Conservation (phyloP, 176 grass and related monocot genomes). For the Dendrocalamus sinicus region DNA sequence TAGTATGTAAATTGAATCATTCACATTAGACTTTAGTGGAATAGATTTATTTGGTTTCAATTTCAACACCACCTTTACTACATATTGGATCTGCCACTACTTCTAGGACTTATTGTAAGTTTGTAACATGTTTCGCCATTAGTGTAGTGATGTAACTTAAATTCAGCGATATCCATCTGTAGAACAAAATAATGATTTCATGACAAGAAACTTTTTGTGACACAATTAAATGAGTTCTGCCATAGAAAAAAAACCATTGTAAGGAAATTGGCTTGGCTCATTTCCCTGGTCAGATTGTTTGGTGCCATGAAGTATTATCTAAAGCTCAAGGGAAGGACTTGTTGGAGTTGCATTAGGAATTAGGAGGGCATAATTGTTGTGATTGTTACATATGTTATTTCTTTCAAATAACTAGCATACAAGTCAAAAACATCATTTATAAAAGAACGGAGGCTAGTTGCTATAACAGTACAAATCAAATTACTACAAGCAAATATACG, state of each 20-base stretch:
- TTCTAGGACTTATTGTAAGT: background rate
- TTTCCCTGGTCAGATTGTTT: background rate
- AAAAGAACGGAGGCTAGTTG: background rate
- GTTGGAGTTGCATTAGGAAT: background rate
- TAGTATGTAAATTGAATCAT: background rate
- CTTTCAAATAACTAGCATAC: slow-evolving; percentile 5
- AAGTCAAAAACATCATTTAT: background rate
- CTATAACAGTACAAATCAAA: background rate
- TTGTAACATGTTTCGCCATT: background rate
- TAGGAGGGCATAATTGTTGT: background rate
- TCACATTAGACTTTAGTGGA: background rate
- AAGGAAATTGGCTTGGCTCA: background rate
- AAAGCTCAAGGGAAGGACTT: background rate
- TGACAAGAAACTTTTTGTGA: background rate
- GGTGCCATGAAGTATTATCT: background rate
- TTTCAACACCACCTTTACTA: background rate
- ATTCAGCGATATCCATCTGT: background rate
- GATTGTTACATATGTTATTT: background rate
- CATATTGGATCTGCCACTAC: background rate
- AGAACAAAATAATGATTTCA: background rate
- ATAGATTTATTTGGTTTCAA: background rate
- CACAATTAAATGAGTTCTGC: background rate
- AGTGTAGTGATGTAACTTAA: slow-evolving; percentile 4
- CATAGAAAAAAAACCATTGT: background rate
- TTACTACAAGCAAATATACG: background rate